These are phyloP conservation scores for Alternaria panax DNA, from an alignment of 2,329 filamentous ascomycete species.

Conservation along the genomic window DNA sequence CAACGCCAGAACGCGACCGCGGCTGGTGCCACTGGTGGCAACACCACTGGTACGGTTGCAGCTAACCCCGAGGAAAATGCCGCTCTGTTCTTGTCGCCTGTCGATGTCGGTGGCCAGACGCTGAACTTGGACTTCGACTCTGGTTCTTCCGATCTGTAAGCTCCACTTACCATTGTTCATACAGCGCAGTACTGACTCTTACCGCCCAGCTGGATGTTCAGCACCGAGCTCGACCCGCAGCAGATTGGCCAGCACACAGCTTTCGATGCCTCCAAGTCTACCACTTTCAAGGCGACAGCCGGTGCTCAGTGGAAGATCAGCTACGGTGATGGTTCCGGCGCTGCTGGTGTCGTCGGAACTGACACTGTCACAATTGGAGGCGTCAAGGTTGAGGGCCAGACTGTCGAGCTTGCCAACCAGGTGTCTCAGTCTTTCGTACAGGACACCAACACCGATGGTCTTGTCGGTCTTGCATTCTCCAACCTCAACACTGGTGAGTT, in stretches of 20 bases:
- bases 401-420: constrained; percentile 70
- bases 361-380: constrained; percentile 74
- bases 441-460: constrained; percentile 70
- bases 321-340: constrained; percentile 74
- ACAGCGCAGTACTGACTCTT: constrained; percentile 15
- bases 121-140: constrained; percentile 77
- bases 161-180: neutral
- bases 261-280: constrained; percentile 63
- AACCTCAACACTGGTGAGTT: constrained; percentile 63
- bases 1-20: constrained; percentile 36
- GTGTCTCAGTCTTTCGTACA: constrained; percentile 66
- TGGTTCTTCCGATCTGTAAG: constrained; percentile 75
- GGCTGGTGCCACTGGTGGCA: constrained; percentile 24
- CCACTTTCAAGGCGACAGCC: constrained; percentile 57
- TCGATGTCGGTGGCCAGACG: constrained; percentile 73
- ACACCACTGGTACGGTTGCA: constrained; percentile 64
- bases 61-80: constrained; percentile 71
- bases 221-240: constrained; percentile 60
- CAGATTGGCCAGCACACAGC: constrained; percentile 61
- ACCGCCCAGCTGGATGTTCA: constrained; percentile 70
- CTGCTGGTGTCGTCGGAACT: constrained; percentile 70
- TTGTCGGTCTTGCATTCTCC: constrained; percentile 73
- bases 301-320: constrained; percentile 67
- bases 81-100: constrained; percentile 73
- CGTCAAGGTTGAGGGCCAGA: constrained; percentile 66